Percentiles rank a stretch among this genome's conserved stretches.
phyloP scores from a whole-genome alignment of 345 rosid species.

The Erodium maritimum region DNA sequence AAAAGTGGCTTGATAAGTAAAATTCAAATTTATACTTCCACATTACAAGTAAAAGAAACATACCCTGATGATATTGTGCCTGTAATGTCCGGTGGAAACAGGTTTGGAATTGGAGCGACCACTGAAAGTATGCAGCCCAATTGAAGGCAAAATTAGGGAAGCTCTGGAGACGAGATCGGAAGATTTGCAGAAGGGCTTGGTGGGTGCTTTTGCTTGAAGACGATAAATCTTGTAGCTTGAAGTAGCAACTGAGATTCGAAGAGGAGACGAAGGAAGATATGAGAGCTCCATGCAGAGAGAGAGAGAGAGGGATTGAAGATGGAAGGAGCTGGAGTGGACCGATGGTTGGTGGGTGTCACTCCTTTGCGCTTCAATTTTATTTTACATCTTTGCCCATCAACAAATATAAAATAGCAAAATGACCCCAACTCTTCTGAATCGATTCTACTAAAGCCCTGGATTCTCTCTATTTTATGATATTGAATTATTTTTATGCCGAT shows the following conservation, averaged over 20 bases:
- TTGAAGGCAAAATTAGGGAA: constrained; percentile 13
- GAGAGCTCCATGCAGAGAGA: constrained; percentile 32
- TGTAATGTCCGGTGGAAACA: constrained; percentile 7
- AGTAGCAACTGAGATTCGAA: constrained; percentile 20
- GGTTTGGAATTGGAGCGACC: constrained; percentile 15
- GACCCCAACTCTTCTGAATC: too few species aligned
- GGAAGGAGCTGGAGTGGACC: not conserved
- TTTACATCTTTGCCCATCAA: too few species aligned
- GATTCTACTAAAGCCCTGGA: too few species aligned
- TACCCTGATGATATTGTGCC: constrained; percentile 34
- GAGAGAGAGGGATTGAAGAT: not conserved
- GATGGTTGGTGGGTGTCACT: too few species aligned
- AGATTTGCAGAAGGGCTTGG: constrained; percentile 7
- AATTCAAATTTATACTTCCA: not conserved
- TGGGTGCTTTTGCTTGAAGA: constrained; percentile 10
- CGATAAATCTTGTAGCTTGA: constrained; percentile 12
- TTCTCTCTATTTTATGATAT: too few species aligned
- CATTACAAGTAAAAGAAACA: constrained; percentile 1
- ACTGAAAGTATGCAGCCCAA: constrained; percentile 12
- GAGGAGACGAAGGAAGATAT: constrained; percentile 16
- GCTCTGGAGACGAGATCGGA: constrained; percentile 9
- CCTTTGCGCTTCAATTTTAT: too few species aligned
- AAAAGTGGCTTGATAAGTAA: not conserved
- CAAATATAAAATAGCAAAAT: too few species aligned
- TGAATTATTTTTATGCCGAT: too few species aligned